Base-by-base conservation (phyloP, 2,329 filamentous ascomycete species). In the Lecanosticta acicola region DNA sequence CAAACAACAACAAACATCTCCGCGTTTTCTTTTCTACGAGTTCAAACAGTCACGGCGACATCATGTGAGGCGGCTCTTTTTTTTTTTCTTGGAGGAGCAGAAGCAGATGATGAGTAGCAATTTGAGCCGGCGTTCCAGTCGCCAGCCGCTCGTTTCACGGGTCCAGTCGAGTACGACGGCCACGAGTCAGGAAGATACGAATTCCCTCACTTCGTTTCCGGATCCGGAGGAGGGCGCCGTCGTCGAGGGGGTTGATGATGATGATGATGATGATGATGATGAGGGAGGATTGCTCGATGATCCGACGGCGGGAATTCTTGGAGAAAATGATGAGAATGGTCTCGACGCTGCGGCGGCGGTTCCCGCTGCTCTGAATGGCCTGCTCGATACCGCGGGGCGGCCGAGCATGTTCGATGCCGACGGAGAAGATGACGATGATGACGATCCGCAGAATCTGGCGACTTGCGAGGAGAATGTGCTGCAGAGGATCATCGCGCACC, bases 401-500 rank as follows among this genome's bases (percentile, higher is more conserved):
- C 61, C 62, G 32, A 59, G 61, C 1, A 59, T 65, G 48, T 65
- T 65, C 41, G 62, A 65, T 48, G 20, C 40, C 10, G 43, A 41
- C 40, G 29, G 37, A 11, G 24, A 11, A 29, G 24, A 5, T 11
- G 24, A 5, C 11, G 24, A 11, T 5, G 24, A 29, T 29, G 24
- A 7, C 7, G 46, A 53, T 20, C 59, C 62, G 33, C 60, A 63
- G 26, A 55, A 54, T 26, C 48, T 65, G 4, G 55, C 59, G 4
- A 47, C 51, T 10, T 59, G 59, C 10, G 50, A 55, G 16, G 35
- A 41, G 13, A 45, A 58, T 21, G 54, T 58, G 3, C 43, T 64
- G 2, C 45, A 58, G 38, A 48, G 48, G 29, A 48, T 65, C 9
- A 51, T 65, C 14, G 54, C 60, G 29, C 61, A 62, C 20, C 54